These are phyloP conservation scores for Cichorium intybus DNA, from an alignment of 140 eudicot genomes.

Conservation along the genomic window DNA sequence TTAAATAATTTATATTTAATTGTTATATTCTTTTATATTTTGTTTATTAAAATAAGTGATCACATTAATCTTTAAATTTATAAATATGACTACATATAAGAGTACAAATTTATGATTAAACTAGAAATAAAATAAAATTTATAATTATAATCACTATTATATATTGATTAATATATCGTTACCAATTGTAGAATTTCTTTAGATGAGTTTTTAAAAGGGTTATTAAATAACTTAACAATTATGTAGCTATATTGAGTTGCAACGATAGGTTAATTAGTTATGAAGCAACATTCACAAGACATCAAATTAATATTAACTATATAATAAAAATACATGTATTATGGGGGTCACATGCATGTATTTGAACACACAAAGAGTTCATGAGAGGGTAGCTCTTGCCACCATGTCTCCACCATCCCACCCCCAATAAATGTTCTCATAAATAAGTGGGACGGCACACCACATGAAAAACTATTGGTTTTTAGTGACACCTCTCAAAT, in stretches of 20 bases:
- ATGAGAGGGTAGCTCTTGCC: background rate
- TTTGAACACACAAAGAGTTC: conserved; percentile 6
- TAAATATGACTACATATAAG: too few species aligned
- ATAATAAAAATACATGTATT: background rate
- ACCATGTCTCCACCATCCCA: conserved; percentile 11
- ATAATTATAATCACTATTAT: background rate
- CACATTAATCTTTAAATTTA: too few species aligned
- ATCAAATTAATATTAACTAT: background rate
- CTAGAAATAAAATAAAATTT: background rate
- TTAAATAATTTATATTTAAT: too few species aligned
- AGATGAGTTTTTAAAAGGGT: background rate
- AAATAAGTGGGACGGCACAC: conserved; percentile 7
- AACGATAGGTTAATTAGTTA: background rate
- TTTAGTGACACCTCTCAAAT: background rate
- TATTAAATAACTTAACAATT: too few species aligned
- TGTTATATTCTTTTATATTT: too few species aligned
- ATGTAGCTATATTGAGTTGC: background rate
- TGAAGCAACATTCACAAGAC: background rate
- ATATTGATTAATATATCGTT: background rate
- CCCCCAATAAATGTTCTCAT: background rate
- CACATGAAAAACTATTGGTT: conserved; percentile 3
- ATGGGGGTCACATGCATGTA: conserved; percentile 11
- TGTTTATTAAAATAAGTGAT: too few species aligned
- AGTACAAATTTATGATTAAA: background rate
- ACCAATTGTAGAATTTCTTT: background rate